phyloP scores from a whole-genome alignment of 768 basidiomycete genomes.

The Jaapia argillacea region DNA sequence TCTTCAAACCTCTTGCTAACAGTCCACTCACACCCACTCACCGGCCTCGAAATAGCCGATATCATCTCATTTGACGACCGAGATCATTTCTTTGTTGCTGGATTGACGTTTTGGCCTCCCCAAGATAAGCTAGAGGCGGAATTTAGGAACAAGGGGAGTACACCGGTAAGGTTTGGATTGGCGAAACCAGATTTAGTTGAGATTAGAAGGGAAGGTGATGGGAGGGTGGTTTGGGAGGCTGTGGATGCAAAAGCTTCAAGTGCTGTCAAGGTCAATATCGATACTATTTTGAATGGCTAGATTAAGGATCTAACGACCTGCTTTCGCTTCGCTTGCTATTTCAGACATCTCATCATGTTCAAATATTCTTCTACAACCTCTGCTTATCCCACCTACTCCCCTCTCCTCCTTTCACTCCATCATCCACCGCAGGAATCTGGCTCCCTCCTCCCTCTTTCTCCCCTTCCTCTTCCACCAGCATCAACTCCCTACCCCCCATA shows the following conservation, averaged over 20 bases:
- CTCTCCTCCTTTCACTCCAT: constrained; percentile 21
- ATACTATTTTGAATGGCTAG: too few relatives aligned
- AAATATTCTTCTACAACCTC: constrained; percentile 41
- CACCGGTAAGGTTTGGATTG: constrained; percentile 31
- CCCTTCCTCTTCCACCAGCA: constrained; percentile 20
- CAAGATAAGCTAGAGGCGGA: constrained; percentile 20
- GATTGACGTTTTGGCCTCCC: constrained; percentile 33
- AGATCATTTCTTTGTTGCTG: constrained; percentile 35
- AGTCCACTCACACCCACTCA: constrained; percentile 26
- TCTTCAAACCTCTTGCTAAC: constrained; percentile 27
- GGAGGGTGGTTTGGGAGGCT: constrained; percentile 31
- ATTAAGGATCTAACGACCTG: too few relatives aligned
- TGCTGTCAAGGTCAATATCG: too few relatives aligned
- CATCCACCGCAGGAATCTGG: constrained; percentile 35
- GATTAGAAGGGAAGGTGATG: constrained; percentile 24
- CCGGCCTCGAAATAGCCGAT: constrained; percentile 24
- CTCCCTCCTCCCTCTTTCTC: constrained; percentile 26
- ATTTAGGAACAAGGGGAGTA: constrained; percentile 21
- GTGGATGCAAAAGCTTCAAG: constrained; percentile 42
- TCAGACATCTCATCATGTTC: constrained; percentile 42
- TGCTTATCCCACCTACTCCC: constrained; percentile 31
- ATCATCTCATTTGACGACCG: constrained; percentile 33
- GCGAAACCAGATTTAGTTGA: constrained; percentile 42
- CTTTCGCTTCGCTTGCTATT: too few relatives aligned
- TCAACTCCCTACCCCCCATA: too few relatives aligned